These are phyloP conservation scores for Carpinus fangiana DNA, from an alignment of 306 rosid genomes.

Conservation along the genomic window DNA sequence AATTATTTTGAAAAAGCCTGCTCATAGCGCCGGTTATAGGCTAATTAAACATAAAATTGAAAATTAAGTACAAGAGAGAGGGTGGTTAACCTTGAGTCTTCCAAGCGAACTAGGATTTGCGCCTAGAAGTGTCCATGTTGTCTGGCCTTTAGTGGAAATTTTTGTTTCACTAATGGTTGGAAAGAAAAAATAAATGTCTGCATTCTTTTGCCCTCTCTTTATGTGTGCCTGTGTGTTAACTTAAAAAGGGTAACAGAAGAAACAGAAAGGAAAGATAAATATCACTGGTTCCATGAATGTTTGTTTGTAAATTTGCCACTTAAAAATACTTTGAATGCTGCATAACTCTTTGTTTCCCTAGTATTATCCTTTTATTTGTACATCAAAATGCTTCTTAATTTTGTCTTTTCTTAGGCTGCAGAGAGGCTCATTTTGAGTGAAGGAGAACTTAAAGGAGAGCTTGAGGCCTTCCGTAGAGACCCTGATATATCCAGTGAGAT, in stretches of 20 bases:
- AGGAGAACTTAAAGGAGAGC: constrained; percentile 70
- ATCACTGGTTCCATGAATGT: neutral
- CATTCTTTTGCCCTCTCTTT: too few relatives aligned
- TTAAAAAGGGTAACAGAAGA: neutral
- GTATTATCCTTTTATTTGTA: constrained; percentile 4
- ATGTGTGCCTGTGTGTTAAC: too few relatives aligned
- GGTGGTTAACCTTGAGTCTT: too few relatives aligned
- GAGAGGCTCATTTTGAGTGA: constrained; percentile 78
- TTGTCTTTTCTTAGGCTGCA: constrained; percentile 67
- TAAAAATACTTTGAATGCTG: neutral
- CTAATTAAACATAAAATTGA: too few relatives aligned
- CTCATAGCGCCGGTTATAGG: too few relatives aligned
- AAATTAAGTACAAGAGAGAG: too few relatives aligned
- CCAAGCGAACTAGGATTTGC: too few relatives aligned
- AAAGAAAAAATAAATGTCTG: neutral
- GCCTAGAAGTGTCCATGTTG: too few relatives aligned
- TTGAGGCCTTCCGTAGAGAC: constrained; percentile 69
- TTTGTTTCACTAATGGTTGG: too few relatives aligned
- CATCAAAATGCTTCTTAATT: constrained; percentile 16
- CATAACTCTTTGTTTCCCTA: neutral
- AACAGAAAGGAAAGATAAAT: neutral
- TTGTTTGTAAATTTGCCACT: neutral
- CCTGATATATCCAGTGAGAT: constrained; percentile 76
- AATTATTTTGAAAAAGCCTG: too few relatives aligned
- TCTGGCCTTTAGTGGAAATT: too few relatives aligned